Conservation (phyloP, 129 eudicot species). For the Lactuca sativa region DNA sequence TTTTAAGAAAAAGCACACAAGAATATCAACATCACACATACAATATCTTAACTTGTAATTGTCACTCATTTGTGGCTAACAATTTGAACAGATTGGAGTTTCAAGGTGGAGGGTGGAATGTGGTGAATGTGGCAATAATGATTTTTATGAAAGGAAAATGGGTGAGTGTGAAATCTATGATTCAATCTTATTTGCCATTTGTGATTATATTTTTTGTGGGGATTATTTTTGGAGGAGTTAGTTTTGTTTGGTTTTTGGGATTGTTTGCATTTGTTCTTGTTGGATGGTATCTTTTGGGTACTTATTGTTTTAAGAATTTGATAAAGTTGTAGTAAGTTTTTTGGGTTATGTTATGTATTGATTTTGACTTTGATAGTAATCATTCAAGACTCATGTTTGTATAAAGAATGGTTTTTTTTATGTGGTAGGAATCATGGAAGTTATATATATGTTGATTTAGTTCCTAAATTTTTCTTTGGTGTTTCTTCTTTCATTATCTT, state of each 20-base stretch:
- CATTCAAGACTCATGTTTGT: constrained; percentile 16
- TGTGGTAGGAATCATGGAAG: background rate
- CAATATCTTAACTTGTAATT: constrained; percentile 84
- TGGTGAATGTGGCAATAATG: constrained; percentile 71
- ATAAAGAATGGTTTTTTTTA: constrained; percentile 15
- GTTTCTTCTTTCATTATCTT: background rate
- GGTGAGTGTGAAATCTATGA: constrained; percentile 51
- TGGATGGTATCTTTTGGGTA: constrained; percentile 91
- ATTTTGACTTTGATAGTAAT: constrained; percentile 13
- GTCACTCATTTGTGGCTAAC: constrained; percentile 92
- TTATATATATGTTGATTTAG: no score
- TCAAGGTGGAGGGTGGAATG: constrained; percentile 78
- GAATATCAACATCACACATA: constrained; percentile 86
- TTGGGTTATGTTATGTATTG: background rate
- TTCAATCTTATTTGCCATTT: constrained; percentile 60
- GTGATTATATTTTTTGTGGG: constrained; percentile 54
- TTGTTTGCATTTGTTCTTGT: constrained; percentile 54
- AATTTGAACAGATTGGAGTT: constrained; percentile 72
- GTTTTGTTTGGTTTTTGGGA: constrained; percentile 63
- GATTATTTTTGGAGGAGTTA: constrained; percentile 64
- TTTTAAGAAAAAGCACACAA: constrained; percentile 64
- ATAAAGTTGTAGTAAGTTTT: constrained; percentile 45
- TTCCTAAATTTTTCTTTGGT: no score
- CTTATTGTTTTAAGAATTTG: constrained; percentile 70
- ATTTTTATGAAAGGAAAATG: constrained; percentile 73